Percentiles rank a stretch among this genome's conserved stretches.
These are phyloP conservation scores for Vachellia pachyceras DNA, from an alignment of 306 rosid genomes.

Conservation along the genomic window DNA sequence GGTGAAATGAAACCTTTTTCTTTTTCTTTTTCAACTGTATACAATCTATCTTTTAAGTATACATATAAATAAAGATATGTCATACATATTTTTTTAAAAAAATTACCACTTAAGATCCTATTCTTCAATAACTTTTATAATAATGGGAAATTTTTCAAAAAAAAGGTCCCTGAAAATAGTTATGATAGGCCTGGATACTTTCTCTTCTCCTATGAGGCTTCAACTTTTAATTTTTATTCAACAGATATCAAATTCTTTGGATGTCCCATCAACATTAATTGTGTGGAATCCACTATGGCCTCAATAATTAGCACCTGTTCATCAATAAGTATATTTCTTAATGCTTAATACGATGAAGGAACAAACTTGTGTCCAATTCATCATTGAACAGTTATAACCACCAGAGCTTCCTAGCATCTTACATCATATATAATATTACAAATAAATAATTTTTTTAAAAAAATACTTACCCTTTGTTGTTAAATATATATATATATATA, in stretches of 20 bases:
- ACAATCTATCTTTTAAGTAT: no score
- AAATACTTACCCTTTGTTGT: neutral
- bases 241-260: neutral
- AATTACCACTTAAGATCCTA: no score
- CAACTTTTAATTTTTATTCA: neutral
- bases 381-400: neutral
- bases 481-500: neutral
- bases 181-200: no score
- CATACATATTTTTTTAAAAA: no score
- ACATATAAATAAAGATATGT: no score
- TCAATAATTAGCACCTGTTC: neutral
- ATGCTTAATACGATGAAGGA: neutral
- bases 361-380: conserved; percentile 10
- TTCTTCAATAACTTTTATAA: no score
- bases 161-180: no score
- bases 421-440: neutral
- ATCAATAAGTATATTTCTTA: neutral
- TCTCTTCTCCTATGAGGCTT: no score
- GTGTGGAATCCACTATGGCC: conserved; percentile 38
- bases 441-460: no score
- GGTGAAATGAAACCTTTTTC: no score
- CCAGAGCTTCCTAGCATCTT: neutral
- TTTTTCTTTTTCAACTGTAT: no score
- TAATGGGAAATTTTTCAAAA: no score
- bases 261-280: neutral